Conservation (phyloP, 1,284 basidiomycete genomes). For the Puccinia novopanici region DNA sequence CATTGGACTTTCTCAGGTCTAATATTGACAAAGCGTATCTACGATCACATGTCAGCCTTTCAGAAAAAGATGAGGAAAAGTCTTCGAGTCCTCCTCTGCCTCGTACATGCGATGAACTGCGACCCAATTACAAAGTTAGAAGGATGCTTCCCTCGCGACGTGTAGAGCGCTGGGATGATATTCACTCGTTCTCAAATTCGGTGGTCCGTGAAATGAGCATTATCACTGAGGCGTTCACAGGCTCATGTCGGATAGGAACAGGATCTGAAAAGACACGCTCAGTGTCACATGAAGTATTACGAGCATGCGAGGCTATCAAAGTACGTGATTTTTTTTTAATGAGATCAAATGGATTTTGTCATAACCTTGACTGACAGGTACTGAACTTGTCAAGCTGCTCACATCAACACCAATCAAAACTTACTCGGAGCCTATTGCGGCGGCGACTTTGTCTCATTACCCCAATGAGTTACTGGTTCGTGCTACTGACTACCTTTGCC, state of each 20-base stretch:
- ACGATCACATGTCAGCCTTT: slow-evolving; percentile 22
- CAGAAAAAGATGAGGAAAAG: slow-evolving; percentile 18
- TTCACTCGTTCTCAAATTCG: slow-evolving; percentile 28
- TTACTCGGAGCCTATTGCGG: slow-evolving; percentile 43
- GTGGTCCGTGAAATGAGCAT: slow-evolving; percentile 27
- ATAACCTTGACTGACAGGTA: not conserved
- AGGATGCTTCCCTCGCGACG: slow-evolving; percentile 15
- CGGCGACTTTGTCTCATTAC: slow-evolving; percentile 35
- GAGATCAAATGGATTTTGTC: not conserved
- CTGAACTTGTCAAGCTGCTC: slow-evolving; percentile 30
- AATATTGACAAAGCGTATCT: slow-evolving; percentile 50
- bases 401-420: slow-evolving; percentile 45
- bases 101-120: slow-evolving; percentile 17
- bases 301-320: slow-evolving; percentile 49
- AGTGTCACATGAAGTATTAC: slow-evolving; percentile 16
- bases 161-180: slow-evolving; percentile 42
- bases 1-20: slow-evolving; percentile 42
- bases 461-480: slow-evolving; percentile 21
- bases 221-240: slow-evolving; percentile 29
- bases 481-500: slow-evolving; percentile 37
- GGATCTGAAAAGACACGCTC: not conserved
- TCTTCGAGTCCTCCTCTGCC: slow-evolving; percentile 19
- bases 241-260: not conserved
- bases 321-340: slow-evolving; percentile 9
- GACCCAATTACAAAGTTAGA: slow-evolving; percentile 26